A percentile compares a stretch with the other conserved stretches of the same genome.
Conservation (phyloP, 805 yeast genomes). For the Starmerella roubikii region DNA sequence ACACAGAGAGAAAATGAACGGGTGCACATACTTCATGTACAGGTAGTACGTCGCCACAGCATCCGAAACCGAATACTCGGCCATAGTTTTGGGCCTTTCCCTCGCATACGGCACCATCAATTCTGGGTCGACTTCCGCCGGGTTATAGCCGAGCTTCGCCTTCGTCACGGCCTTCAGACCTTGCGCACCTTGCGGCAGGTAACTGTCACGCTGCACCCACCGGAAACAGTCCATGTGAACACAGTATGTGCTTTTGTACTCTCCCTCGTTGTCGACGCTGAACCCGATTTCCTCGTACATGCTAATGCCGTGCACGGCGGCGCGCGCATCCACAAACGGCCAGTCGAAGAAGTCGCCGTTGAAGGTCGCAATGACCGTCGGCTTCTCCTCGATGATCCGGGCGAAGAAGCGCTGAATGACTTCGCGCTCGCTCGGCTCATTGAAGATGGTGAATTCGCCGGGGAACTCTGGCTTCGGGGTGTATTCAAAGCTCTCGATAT, state of each 20-base stretch:
- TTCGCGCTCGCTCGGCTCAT: conserved; percentile 73
- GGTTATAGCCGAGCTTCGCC: conserved; percentile 88
- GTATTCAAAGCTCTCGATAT: conserved; percentile 92
- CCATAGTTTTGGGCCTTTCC: conserved; percentile 78
- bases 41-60: conserved; percentile 97
- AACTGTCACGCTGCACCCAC: conserved; percentile 97
- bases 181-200: conserved; percentile 95
- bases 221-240: conserved; percentile 94
- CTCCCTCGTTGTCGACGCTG: conserved; percentile 84
- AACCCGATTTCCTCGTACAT: conserved; percentile 93
- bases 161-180: conserved; percentile 97
- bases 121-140: conserved; percentile 93
- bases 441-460: conserved; percentile 78
- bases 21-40: conserved; percentile 93
- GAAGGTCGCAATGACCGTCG: conserved; percentile 95
- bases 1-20: conserved; percentile 88
- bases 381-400: conserved; percentile 74
- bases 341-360: conserved; percentile 99
- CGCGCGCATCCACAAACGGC: conserved; percentile 92
- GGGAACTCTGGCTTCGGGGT: conserved; percentile 95
- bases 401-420: conserved; percentile 68
- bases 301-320: conserved; percentile 67
- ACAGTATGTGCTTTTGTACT: conserved; percentile 82
- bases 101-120: conserved; percentile 95
- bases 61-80: conserved; percentile 97